Conservation (phyloP, 306 rosid species). For the Datisca glomerata region DNA sequence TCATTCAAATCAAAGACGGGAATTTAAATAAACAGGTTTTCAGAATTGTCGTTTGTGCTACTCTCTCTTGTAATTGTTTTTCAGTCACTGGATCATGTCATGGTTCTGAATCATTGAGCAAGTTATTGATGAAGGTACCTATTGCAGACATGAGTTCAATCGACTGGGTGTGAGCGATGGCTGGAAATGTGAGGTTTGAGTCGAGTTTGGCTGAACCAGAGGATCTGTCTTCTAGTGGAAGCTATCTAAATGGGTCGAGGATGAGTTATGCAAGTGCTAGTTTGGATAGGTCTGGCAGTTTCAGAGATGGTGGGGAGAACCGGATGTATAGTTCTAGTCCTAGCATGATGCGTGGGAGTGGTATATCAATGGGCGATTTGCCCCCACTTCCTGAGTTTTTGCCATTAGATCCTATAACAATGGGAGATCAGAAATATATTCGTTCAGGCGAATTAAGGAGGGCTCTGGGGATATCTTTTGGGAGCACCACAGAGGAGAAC, state of each 20-base stretch:
- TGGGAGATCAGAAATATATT: slow-evolving; percentile 38
- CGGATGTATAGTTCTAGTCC: slow-evolving; percentile 33
- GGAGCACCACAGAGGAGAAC: slow-evolving; percentile 46
- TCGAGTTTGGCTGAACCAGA: slow-evolving; percentile 39
- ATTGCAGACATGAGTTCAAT: slow-evolving; percentile 16
- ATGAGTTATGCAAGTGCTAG: slow-evolving; percentile 28
- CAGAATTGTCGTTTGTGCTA: too few relatives aligned
- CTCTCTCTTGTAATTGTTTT: too few relatives aligned
- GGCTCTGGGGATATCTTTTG: slow-evolving; percentile 43
- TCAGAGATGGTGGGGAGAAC: slow-evolving; percentile 38
- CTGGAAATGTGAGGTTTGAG: slow-evolving; percentile 53
- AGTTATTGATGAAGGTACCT: slow-evolving; percentile 13
- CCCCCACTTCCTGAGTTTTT: slow-evolving; percentile 39
- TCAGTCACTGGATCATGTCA: neutral
- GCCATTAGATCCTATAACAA: slow-evolving; percentile 43
- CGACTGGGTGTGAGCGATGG: slow-evolving; percentile 41
- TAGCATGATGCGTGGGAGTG: slow-evolving; percentile 34
- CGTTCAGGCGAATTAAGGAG: slow-evolving; percentile 46
- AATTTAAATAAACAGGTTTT: too few relatives aligned
- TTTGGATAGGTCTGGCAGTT: slow-evolving; percentile 58
- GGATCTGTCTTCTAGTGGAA: slow-evolving; percentile 34
- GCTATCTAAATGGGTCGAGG: slow-evolving; percentile 37
- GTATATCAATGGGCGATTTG: slow-evolving; percentile 30
- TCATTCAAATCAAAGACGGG: too few relatives aligned
- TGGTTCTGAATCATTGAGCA: slow-evolving; percentile 12